Conservation (phyloP, 2,329 filamentous ascomycete genomes). For the Aureobasidium vineae region DNA sequence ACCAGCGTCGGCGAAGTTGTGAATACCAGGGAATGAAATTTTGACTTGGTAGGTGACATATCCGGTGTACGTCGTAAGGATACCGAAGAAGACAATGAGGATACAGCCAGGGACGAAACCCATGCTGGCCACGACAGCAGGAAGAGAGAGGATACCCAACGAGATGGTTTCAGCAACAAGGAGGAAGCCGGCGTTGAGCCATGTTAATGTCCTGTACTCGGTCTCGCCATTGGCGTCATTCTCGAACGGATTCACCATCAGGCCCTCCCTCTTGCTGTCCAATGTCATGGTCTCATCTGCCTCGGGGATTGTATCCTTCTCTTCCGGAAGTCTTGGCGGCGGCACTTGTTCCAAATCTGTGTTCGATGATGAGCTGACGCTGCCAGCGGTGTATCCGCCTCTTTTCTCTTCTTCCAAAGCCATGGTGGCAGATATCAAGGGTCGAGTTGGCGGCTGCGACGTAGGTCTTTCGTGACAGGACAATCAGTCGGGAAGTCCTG, state of each 20-base stretch:
- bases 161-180: slow-evolving; percentile 62
- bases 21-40: slow-evolving; percentile 55
- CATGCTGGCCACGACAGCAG: slow-evolving; percentile 52
- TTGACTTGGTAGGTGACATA: slow-evolving; percentile 61
- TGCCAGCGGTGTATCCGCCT: slow-evolving; percentile 8
- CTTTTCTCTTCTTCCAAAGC: slow-evolving; percentile 16
- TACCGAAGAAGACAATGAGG: slow-evolving; percentile 48
- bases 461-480: not conserved
- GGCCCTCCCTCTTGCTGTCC: slow-evolving; percentile 23
- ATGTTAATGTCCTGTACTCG: slow-evolving; percentile 42
- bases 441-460: not conserved
- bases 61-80: slow-evolving; percentile 60
- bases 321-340: not conserved
- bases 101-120: slow-evolving; percentile 51
- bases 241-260: slow-evolving; percentile 28
- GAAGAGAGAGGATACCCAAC: slow-evolving; percentile 57
- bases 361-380: slow-evolving; percentile 17
- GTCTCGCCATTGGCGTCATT: slow-evolving; percentile 26
- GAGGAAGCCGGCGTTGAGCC: slow-evolving; percentile 36
- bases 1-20: slow-evolving; percentile 67
- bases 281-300: slow-evolving; percentile 18
- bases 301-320: slow-evolving; percentile 17
- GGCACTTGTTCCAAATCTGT: slow-evolving; percentile 22
- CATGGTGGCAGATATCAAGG: slow-evolving; percentile 1
- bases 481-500: not conserved